These are phyloP conservation scores for Mrakiaceae sp. DNA, from an alignment of 1,284 basidiomycete species.

Conservation along the genomic window DNA sequence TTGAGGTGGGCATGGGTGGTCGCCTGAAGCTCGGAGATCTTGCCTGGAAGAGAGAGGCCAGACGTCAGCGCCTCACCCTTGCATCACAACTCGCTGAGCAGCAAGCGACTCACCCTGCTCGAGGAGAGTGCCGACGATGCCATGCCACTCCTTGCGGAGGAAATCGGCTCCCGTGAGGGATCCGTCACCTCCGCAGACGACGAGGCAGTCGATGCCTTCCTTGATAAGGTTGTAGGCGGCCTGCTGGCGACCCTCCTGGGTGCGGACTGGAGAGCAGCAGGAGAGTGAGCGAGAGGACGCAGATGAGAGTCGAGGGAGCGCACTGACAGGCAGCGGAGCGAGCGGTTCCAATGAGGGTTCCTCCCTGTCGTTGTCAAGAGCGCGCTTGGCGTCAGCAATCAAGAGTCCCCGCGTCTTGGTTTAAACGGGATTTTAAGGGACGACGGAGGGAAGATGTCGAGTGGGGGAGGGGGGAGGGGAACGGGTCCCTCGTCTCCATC, in stretches of 20 bases:
- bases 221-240: constrained; percentile 87
- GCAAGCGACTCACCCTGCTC: constrained; percentile 41
- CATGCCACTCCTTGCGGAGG: constrained; percentile 88
- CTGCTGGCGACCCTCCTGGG: constrained; percentile 67
- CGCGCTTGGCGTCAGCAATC: neutral
- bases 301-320: neutral
- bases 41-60: constrained; percentile 35
- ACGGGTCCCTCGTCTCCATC: neutral
- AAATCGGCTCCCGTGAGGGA: constrained; percentile 91
- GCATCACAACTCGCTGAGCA: neutral
- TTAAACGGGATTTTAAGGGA: neutral
- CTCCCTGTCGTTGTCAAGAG: constrained; percentile 48
- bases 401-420: no score
- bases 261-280: constrained; percentile 46
- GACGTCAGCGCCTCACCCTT: neutral
- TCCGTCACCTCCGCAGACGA: constrained; percentile 94
- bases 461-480: no score
- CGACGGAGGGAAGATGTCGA: neutral
- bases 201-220: constrained; percentile 92
- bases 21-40: constrained; percentile 65
- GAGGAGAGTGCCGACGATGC: constrained; percentile 58
- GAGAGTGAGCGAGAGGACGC: neutral
- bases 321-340: constrained; percentile 60
- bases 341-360: constrained; percentile 91
- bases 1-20: constrained; percentile 67